A percentile compares a stretch with the other conserved stretches of the same genome.
Evolutionary conservation across 495 filamentous ascomycete genomes (phyloP).

Genomic region (Aspergillus haitiensis): DNA sequence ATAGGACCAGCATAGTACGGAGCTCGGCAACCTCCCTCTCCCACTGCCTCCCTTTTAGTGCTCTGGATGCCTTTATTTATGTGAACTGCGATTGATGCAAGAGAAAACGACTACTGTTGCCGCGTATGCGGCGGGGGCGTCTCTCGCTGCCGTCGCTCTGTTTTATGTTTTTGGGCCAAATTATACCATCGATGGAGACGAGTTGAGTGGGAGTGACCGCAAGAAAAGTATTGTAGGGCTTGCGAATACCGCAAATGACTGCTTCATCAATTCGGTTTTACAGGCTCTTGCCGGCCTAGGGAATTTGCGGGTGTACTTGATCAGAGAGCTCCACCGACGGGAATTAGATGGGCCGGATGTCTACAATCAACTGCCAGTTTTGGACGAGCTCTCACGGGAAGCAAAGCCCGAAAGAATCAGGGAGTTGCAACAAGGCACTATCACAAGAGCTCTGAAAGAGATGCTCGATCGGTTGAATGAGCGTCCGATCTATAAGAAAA

Average conservation of each 20-base stretch:
- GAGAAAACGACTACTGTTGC: conserved; percentile 84
- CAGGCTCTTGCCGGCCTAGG: conserved; percentile 94
- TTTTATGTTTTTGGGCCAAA: conserved; percentile 97
- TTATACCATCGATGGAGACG: conserved; percentile 83
- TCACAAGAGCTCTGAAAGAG: conserved; percentile 87
- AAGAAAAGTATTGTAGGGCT: conserved; percentile 91
- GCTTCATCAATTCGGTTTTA: conserved; percentile 97
- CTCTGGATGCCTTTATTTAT: not conserved
- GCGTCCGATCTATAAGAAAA: conserved; percentile 89
- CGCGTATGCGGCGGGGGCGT: conserved; percentile 92
- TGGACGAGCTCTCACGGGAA: conserved; percentile 42
- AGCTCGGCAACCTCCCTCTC: not conserved
- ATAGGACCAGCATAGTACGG: conserved; percentile 8
- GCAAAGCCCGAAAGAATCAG: conserved; percentile 63
- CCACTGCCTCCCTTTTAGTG: not conserved
- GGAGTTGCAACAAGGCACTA: conserved; percentile 73
- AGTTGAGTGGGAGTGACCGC: conserved; percentile 58
- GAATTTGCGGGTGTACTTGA: conserved; percentile 86
- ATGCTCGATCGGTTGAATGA: conserved; percentile 94
- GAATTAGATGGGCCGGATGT: conserved; percentile 70
- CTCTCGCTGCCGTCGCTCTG: conserved; percentile 90
- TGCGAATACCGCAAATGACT: conserved; percentile 92
- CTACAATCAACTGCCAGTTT: conserved; percentile 58
- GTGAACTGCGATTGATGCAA: conserved; percentile 61
- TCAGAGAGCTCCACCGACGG: conserved; percentile 81